These are phyloP conservation scores for Soucietia sequanensis DNA, from an alignment of 805 yeast genomes.

Conservation along the genomic window DNA sequence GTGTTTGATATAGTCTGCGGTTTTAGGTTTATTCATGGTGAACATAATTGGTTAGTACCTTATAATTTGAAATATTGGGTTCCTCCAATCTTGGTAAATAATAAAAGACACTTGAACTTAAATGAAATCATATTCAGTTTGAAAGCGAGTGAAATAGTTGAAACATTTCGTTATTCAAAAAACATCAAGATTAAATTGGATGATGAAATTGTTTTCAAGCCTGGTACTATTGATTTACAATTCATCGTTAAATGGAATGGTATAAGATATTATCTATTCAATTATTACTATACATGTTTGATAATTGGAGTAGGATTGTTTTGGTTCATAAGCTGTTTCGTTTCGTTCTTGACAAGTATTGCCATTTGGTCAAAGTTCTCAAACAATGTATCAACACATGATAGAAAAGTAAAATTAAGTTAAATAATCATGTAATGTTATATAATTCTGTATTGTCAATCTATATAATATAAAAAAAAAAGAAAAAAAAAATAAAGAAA, in stretches of 20 bases:
- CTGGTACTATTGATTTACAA: constrained; percentile 4
- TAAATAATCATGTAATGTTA: neutral
- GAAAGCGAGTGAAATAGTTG: neutral
- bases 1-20: constrained; percentile 25
- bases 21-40: constrained; percentile 24
- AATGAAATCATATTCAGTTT: neutral
- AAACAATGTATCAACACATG: neutral
- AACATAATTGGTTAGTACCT: constrained; percentile 33
- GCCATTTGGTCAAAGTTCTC: constrained; percentile 16
- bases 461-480: constrained; percentile 1
- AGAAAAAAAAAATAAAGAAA: constrained; percentile 1
- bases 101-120: constrained; percentile 3
- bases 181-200: neutral
- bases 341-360: constrained; percentile 27
- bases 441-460: neutral
- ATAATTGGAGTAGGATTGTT: constrained; percentile 35
- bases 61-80: constrained; percentile 36
- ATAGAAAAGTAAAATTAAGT: neutral
- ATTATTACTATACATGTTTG: constrained; percentile 31
- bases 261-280: constrained; percentile 37
- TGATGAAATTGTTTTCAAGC: neutral
- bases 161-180: neutral
- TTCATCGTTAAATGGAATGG: constrained; percentile 42
- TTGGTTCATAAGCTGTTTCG: constrained; percentile 32
- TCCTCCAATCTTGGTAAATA: constrained; percentile 30